Base-by-base conservation (phyloP, 305 asterid genomes). In the Fraxinus angustifolia region DNA sequence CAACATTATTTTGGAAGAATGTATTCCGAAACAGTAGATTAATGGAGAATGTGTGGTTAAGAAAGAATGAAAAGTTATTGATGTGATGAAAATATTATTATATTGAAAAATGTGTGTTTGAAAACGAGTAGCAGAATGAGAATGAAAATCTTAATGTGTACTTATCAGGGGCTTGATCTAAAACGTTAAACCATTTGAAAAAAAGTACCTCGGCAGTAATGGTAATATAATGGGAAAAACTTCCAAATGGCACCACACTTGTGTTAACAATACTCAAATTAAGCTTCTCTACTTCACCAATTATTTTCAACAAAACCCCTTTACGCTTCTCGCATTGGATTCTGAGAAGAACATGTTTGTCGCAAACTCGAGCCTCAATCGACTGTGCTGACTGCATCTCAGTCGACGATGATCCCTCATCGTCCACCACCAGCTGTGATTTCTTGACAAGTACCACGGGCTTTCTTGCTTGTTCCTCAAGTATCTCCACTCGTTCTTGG, bases 361-460 rank as follows among this genome's bases (percentile, higher is more conserved):
- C 78, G 67, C 86, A 83, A n/a, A 83, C 76, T 45, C 85, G 67
- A 17, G 86, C 86, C 31, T 85, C 83, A 7, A 85, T 80, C 45
- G 83, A 82, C 1, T n/a, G 83, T 17, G 72, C 65, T 42, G 74
- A 14, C 14, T 68, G 53, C 45, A 42, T 68, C 38, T 81, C 34
- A n/a, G 38, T 45, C 8, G 65, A 19, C 11, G 70, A 19, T 0
- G 70, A 60, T 11, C 40, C 80, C 30, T 26, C 77, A 3, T 73
- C 78, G 7, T 75, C 80, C 17, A 40, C 35, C 1, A 40, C 62
- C 14, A 33, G 5, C n/a, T 60, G 80, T 8, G 84, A 38, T 28
- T 75, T 75, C 76, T 81, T 81, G 14, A 60, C 50, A 0, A 56
- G 62, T 12, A 81, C 83, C 17, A 60, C 2, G 11, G 81, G 81